Base-by-base conservation (phyloP, 345 rosid species). In the Lepidium aucheri region DNA sequence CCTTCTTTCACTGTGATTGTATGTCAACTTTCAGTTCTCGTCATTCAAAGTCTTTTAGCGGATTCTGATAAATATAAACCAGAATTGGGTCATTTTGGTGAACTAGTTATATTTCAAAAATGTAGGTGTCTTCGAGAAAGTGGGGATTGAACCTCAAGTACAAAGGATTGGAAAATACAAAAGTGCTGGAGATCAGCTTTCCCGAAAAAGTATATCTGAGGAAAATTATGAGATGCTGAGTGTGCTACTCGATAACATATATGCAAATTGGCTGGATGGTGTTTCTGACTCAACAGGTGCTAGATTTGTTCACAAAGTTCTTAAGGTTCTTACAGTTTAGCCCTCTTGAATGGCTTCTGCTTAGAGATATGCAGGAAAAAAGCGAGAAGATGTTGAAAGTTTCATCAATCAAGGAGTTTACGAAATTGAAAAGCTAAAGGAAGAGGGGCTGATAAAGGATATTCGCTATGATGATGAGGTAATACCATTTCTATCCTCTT, bases 151-250 rank as follows among this genome's bases (percentile, higher is more conserved):
- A 75, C 97, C 96, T 35, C 91, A 90, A 76, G 88, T 93, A 24
- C 80, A 90, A 82, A 81, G 97, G 75, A 86, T 93, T 72, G 98
- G 98, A 38, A 93, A 93, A 76, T 93, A 88, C 74, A 93, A 90
- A 80, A 89, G 97, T 81, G 91, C 91, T 24, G 98, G 98, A 57
- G 98, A 93, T 73, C 98, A 88, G 73, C 90, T 93, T 61, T 59
- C 78, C 1, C 88, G 96, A 12, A 93, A 83, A 73, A 80, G 70
- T 56, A 86, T 93, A 85, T 90, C 98, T 1, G 83, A 90, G 78
- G 98, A 90, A 76, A 93, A 93, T 65, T 80, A 89, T 59, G 96
- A 93, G 87, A 93, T 90, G 98, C 81, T 93, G 74, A 90, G 93
- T 28, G 79, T 86, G 14, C 73, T 93, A 59, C 96, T 93, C 57